Base-by-base conservation (phyloP, 2,329 filamentous ascomycete species). In the Lasiodiplodia theobromae region DNA sequence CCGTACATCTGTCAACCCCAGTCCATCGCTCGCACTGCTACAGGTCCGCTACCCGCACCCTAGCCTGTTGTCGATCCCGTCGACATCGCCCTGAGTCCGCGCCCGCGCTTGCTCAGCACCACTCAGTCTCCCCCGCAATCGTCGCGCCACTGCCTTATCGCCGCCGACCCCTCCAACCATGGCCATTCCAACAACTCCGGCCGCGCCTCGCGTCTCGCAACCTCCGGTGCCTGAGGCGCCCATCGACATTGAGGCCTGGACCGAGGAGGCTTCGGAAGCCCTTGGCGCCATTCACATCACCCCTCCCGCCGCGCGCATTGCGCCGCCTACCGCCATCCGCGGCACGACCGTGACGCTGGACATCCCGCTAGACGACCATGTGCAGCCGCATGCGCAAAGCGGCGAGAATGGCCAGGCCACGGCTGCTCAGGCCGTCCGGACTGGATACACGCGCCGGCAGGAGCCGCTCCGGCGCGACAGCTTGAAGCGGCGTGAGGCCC, bases 281-380 rank as follows among this genome's bases (percentile, higher is more conserved):
- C 73, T 85, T 63, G 76, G 75, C 68, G 75, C 79, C 34, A 76
- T 83, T 10, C 74, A 79, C 49, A 77, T 84, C 69, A 77, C 80
- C 40, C 70, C 76, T 4, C 72, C 73, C 11, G 18, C 47, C 6
- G 58, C 70, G n/a, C 64, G 76, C 16, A 71, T 73, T 8, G 73
- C 18, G 44, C 44, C 44, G n/a, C 44, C 44, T 21, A 7, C 44
- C n/a, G 8, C 74, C 11, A 71, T 69, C 5, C 78, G 85, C 60
- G 89, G 89, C 66, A 87, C 87, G 2, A 87, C 88, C 56, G 85
- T 87, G 34, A 85, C 89, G 4, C 85, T 97, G 66, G 85, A 89
- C 60, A 96, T 97, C 72, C 90, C 92, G 2, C 87, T 97, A 66
- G 92, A 96, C 78, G 87, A 88, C 72, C 75, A 79, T 72, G 76